These are phyloP conservation scores for Cylindricascospora bacillispora DNA, from an alignment of 1,139 yeast genomes.

Conservation along the genomic window DNA sequence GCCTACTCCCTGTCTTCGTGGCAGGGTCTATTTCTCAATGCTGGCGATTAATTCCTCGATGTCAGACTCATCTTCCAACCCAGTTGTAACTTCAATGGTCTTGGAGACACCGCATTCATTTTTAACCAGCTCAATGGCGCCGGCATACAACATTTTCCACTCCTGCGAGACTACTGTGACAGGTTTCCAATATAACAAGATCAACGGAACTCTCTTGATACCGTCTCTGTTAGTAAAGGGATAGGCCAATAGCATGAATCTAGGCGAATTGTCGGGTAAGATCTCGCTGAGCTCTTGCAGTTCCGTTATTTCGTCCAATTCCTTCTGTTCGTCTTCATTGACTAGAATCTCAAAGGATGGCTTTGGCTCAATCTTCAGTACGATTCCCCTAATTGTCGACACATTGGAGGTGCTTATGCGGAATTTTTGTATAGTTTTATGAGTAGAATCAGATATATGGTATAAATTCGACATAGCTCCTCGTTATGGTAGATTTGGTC, in stretches of 20 bases:
- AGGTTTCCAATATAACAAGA: constrained; percentile 75
- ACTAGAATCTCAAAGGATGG: constrained; percentile 41
- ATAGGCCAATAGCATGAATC: constrained; percentile 66
- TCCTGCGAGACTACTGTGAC: constrained; percentile 64
- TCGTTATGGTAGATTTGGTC: too few species aligned
- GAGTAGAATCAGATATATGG: constrained; percentile 53
- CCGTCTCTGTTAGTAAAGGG: constrained; percentile 64
- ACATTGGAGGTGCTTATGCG: constrained; percentile 61
- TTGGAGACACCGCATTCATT: constrained; percentile 49
- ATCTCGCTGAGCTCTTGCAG: constrained; percentile 57
- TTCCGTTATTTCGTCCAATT: constrained; percentile 25
- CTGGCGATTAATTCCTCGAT: constrained; percentile 19
- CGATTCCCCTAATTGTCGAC: constrained; percentile 47
- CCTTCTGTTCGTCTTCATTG: constrained; percentile 32
- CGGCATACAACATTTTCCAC: constrained; percentile 77
- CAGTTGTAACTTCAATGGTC: constrained; percentile 23
- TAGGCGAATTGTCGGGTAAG: constrained; percentile 71
- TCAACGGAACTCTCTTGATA: constrained; percentile 58
- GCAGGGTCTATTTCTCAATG: constrained; percentile 11
- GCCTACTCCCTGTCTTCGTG: too few species aligned
- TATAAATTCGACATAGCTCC: constrained; percentile 31
- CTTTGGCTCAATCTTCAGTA: constrained; percentile 34
- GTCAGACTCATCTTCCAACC: constrained; percentile 25
- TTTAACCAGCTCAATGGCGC: constrained; percentile 70
- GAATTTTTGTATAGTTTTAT: constrained; percentile 51